Percentiles rank a stretch among this genome's conserved stretches.
Evolutionary conservation across 176 grass and related monocot genomes (phyloP).

Genomic region (Zea mays): Zm-B73-REFERENCE-NAM-5.0 NC_050096.1:241709501-241710000

Average conservation of each 20-base stretch:
- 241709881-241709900: neutral
- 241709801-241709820: neutral
- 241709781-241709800: neutral
- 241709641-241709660: too few relatives aligned
- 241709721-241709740: too few relatives aligned
- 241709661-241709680: too few relatives aligned
- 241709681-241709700: too few relatives aligned
- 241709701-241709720: too few relatives aligned
- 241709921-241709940: neutral
- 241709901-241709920: neutral
- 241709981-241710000: neutral
- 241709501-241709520: too few relatives aligned
- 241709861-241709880: neutral
- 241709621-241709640: too few relatives aligned
- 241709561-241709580: too few relatives aligned
- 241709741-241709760: neutral
- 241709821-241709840: neutral
- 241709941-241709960: neutral
- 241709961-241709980: neutral
- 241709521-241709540: too few relatives aligned
- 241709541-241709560: too few relatives aligned
- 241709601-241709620: too few relatives aligned
- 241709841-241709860: neutral
- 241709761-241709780: neutral
- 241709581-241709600: too few relatives aligned